Evolutionary conservation across 345 rosid species (phyloP), one percentile per base, ranked within the genome.

Genomic region (Salix dunnii): DNA sequence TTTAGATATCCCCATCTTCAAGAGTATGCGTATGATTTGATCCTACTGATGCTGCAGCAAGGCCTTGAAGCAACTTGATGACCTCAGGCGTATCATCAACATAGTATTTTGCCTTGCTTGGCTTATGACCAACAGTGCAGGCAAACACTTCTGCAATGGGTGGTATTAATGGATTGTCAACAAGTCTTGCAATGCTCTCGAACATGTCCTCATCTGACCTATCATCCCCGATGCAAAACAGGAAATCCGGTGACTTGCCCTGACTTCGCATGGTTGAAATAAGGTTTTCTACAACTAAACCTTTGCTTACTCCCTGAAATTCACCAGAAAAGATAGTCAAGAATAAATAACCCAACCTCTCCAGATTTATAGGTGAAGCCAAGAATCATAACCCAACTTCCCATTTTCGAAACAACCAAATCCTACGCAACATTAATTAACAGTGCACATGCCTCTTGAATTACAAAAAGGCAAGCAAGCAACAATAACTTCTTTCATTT

Each of bases 191-290:
- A 7, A 93, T 88, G 76, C 88, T 83, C 84, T 90, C 96, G 2
- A 93, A 93, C 97, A 93, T 93, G 73, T 93, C 97, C 77, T 93
- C 97, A 33, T 91, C 97, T 0, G 96, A 93, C 7, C 91, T 84
- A 74, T 93, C 97, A 74, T 93, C 96, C 2, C 97, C 97, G 14
- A 91, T 85, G 81, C 97, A 91, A 62, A 93, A 79, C 73, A 91
- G 79, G 78, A 93, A 91, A 79, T 91, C 96, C 0, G 93, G 93
- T 8, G 86, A 80, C 79, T 79, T 86, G 53, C 89, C 91, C 42
- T 36, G 69, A 28, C 79, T 85, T 79, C 72, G 77, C 86, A 90
- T 82, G 14, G 84, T 89, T 43, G 90, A 88, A 28, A 93, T 83
- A 65, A 93, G 80, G 67, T 87, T 86, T 63, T 91, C 88, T 75